Evolutionary conservation across 371 early-diverging fungal species (phyloP), one percentile per base, ranked within the genome.

Genomic region (Circinella umbellata): DNA sequence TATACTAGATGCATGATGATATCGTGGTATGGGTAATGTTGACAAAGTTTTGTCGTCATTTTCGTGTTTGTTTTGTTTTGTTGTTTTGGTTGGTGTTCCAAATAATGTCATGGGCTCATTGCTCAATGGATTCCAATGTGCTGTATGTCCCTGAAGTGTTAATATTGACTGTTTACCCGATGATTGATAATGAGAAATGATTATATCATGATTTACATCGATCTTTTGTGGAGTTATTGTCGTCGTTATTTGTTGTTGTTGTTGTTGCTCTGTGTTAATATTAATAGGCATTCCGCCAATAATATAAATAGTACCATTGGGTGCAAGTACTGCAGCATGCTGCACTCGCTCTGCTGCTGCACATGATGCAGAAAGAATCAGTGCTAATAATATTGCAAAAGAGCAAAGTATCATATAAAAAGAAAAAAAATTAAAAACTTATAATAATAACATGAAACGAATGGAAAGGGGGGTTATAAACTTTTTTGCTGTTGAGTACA

Each of bases 391-490:
- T 27, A 27, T 27, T 10, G 47, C 47, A 47, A 63, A 63, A 13
- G 63, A 63, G 34, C 57, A 11, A n/a, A 57, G 35, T 57, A 57
- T 7, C 57, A 57, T 57, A 57, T 57, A 57, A 47, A 47, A 4
- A 20, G 20, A 42, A 42, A 9, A 42, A 42, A 1, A 42, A 3
- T 42, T 42, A 27, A 27, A 27, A 27, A 27, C 27, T 20, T 36
- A 61, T 61, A 8, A 63, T 39, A 27, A 63, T 63, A 9, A 47
- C 63, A 63, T 63, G 63, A 47, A 61, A 63, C 47, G 63, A 63
- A 17, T 47, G 63, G 63, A 47, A 63, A 34, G 47, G 63, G 61
- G 51, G 51, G 42, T 42, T 42, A 42, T 42, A 42, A 11, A 9
- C 42, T 6, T 42, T 42, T 27, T 27, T 27, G 27, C 27, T 27